phyloP scores from a whole-genome alignment of 306 rosid species.

The Rosa multiflora region DNA sequence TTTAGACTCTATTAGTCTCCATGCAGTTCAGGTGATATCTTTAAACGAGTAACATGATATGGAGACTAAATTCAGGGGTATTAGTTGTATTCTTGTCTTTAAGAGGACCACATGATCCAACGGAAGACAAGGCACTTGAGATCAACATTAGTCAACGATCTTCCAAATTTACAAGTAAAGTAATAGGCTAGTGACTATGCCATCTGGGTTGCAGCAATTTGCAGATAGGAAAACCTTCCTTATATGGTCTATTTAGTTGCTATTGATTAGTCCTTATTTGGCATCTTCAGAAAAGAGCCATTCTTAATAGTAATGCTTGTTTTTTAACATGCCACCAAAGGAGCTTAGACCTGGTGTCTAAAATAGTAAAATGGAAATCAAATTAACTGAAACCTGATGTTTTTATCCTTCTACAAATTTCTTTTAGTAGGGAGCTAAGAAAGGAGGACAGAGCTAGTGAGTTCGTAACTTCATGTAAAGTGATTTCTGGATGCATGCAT shows the following conservation, averaged over 20 bases:
- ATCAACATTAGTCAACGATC: not conserved
- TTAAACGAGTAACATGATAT: not conserved
- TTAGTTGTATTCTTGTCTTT: not conserved
- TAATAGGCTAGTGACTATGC: not conserved
- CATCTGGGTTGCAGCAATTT: conserved; percentile 7
- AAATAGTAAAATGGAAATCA: not conserved
- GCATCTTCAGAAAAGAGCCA: not conserved
- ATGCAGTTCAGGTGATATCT: conserved; percentile 5
- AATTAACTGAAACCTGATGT: not conserved
- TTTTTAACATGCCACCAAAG: not conserved
- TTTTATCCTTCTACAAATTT: not conserved
- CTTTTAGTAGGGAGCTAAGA: not conserved
- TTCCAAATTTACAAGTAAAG: not conserved
- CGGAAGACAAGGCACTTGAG: conserved; percentile 14
- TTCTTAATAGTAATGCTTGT: not conserved
- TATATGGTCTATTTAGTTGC: not conserved
- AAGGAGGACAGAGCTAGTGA: not conserved
- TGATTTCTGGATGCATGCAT: not conserved
- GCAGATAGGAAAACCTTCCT: not conserved
- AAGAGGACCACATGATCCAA: conserved; percentile 21
- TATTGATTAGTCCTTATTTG: not conserved
- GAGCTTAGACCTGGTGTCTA: not conserved
- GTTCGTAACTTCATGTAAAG: not conserved
- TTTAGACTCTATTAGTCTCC: not conserved
- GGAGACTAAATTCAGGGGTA: not conserved